Conservation (phyloP, 75 land plant species). For the Azolla pinnata region DNA sequence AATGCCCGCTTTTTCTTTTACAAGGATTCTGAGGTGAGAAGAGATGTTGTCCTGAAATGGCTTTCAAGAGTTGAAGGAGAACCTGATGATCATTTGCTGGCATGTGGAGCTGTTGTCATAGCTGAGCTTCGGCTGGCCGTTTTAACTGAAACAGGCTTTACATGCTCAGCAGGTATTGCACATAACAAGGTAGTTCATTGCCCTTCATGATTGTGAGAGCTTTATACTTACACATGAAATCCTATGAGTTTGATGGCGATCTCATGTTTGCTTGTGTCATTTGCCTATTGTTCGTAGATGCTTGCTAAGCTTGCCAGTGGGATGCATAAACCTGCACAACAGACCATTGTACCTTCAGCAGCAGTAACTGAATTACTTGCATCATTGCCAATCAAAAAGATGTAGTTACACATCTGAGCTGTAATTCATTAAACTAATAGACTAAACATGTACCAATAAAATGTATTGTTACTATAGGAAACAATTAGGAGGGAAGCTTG, state of each 20-base stretch:
- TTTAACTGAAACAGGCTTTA: conserved; percentile 70
- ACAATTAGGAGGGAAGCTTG: conserved; percentile 94
- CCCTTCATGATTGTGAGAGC: too few species aligned
- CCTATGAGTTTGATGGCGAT: too few species aligned
- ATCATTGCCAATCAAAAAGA: conserved; percentile 75
- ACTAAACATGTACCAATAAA: too few species aligned
- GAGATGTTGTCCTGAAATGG: too few species aligned
- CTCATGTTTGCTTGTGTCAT: too few species aligned
- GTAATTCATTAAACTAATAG: too few species aligned
- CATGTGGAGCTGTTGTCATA: conserved; percentile 84
- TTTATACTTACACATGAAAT: background rate
- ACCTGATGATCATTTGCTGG: conserved; percentile 54
- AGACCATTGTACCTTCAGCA: conserved; percentile 76
- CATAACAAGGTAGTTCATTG: conserved; percentile 87
- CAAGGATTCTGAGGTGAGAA: too few species aligned
- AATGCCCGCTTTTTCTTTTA: too few species aligned
- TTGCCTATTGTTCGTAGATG: conserved; percentile 50
- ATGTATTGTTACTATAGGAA: conserved; percentile 38
- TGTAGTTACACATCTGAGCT: too few species aligned
- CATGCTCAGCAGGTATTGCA: conserved; percentile 97
- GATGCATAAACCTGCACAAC: conserved; percentile 98
- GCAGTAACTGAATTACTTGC: conserved; percentile 58
- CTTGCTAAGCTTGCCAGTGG: conserved; percentile 93
- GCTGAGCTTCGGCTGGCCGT: conserved; percentile 79
- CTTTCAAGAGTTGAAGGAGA: conserved; percentile 45